A percentile compares a stretch with the other conserved stretches of the same genome.
Conservation (phyloP, 306 rosid genomes). For the Casuarina glauca region DNA sequence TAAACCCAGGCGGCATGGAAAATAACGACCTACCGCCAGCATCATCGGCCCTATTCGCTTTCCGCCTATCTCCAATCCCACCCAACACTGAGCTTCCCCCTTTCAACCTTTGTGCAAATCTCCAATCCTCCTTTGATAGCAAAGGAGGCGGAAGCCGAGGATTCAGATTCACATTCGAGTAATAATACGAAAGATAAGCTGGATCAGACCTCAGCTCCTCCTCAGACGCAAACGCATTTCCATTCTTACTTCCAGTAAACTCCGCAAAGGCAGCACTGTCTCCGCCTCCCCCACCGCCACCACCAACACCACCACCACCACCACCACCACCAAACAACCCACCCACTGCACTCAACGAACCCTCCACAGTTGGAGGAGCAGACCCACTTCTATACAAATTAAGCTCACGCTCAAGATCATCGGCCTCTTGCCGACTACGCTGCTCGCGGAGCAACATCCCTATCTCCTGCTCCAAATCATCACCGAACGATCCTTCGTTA, state of each 20-base stretch:
- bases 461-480: slow-evolving; percentile 85
- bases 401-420: slow-evolving; percentile 71
- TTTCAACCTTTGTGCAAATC: slow-evolving; percentile 70
- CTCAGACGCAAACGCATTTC: slow-evolving; percentile 67
- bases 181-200: slow-evolving; percentile 71
- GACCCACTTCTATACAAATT: slow-evolving; percentile 85
- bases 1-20: slow-evolving; percentile 77
- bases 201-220: slow-evolving; percentile 97
- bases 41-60: slow-evolving; percentile 54
- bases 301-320: slow-evolving; percentile 2
- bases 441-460: slow-evolving; percentile 82
- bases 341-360: slow-evolving; percentile 78
- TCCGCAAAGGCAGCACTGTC: slow-evolving; percentile 40
- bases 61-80: slow-evolving; percentile 89
- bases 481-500: slow-evolving; percentile 81
- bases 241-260: slow-evolving; percentile 49
- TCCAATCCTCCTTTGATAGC: slow-evolving; percentile 90
- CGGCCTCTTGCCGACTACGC: slow-evolving; percentile 64
- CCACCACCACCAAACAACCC: slow-evolving; percentile 47
- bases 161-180: slow-evolving; percentile 79
- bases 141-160: slow-evolving; percentile 88
- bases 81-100: slow-evolving; percentile 67
- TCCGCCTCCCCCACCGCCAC: slow-evolving; percentile 10
- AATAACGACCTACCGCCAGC: slow-evolving; percentile 55
- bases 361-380: slow-evolving; percentile 92